Conservation (phyloP, 139 green algal species). For the Auxenochlorella protothecoides region DNA sequence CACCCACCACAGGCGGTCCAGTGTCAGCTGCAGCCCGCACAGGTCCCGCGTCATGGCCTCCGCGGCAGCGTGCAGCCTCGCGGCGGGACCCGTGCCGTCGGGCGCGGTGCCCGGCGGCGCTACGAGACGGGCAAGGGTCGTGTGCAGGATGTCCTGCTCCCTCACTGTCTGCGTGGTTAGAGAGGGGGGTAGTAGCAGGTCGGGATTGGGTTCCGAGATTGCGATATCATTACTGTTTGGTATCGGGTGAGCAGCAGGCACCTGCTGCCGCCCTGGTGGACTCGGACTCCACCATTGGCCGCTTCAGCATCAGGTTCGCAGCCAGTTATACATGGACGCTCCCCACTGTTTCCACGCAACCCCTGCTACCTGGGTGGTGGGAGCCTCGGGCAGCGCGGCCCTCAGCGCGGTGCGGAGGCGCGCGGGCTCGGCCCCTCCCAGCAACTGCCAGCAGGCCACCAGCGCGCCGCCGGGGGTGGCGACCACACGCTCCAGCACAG, state of each 20-base stretch:
- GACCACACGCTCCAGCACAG: slow-evolving; percentile 48
- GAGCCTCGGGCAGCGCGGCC: slow-evolving; percentile 38
- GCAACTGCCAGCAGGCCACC: slow-evolving; percentile 55
- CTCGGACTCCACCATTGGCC: neutral
- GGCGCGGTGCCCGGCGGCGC: slow-evolving; percentile 8
- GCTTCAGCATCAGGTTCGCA: too few species aligned
- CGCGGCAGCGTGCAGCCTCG: slow-evolving; percentile 22
- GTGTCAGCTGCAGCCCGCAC: slow-evolving; percentile 28
- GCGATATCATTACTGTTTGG: too few species aligned
- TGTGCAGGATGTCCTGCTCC: slow-evolving; percentile 53
- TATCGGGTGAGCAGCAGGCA: neutral
- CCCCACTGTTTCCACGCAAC: neutral
- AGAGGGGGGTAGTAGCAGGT: too few species aligned
- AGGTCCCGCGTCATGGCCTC: slow-evolving; percentile 26
- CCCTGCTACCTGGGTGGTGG: slow-evolving; percentile 13
- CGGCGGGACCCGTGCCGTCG: neutral
- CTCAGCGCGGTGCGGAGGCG: slow-evolving; percentile 15
- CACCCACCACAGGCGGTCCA: slow-evolving; percentile 22
- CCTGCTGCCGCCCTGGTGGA: neutral
- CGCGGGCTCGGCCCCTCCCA: neutral
- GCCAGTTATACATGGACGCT: too few species aligned
- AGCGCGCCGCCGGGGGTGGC: slow-evolving; percentile 41
- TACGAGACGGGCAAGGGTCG: slow-evolving; percentile 48
- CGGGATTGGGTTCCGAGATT: too few species aligned
- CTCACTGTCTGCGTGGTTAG: slow-evolving; percentile 29